These are phyloP conservation scores for Brassica rapa DNA, from an alignment of 345 rosid genomes.

Conservation along the genomic window DNA sequence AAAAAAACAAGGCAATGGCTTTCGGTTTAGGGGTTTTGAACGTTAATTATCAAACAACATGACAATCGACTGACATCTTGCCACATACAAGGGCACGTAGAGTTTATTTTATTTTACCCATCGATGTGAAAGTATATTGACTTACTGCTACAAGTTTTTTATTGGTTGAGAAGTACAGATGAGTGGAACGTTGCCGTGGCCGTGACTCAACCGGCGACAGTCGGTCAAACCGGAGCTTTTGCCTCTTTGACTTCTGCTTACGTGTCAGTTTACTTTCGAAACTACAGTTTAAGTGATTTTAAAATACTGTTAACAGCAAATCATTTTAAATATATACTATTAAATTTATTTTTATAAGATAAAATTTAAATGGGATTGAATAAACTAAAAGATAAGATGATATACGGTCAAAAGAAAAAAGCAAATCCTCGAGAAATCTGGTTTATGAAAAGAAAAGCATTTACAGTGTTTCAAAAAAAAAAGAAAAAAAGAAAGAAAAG, in stretches of 20 bases:
- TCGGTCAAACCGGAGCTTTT: constrained; percentile 57
- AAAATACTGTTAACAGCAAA: neutral
- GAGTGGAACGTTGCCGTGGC: constrained; percentile 41
- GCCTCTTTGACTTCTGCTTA: constrained; percentile 47
- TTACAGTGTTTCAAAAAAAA: neutral
- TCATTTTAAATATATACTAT: neutral
- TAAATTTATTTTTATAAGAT: neutral
- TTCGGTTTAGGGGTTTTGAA: neutral
- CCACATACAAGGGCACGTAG: neutral
- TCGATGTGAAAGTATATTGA: neutral
- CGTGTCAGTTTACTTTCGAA: constrained; percentile 36
- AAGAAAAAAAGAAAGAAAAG: constrained; percentile 9
- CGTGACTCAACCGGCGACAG: constrained; percentile 63
- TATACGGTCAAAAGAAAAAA: constrained; percentile 15
- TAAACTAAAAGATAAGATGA: constrained; percentile 12
- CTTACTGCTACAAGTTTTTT: neutral
- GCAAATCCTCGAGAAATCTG: constrained; percentile 14
- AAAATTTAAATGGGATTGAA: neutral
- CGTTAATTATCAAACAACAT: neutral
- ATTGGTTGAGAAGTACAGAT: constrained; percentile 19
- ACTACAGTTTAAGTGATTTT: neutral
- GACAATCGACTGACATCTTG: neutral
- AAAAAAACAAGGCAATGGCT: neutral
- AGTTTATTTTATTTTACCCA: neutral
- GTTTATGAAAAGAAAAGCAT: constrained; percentile 6